Conservation (phyloP, 495 filamentous ascomycete species). For the Neurospora tetraspora region DNA sequence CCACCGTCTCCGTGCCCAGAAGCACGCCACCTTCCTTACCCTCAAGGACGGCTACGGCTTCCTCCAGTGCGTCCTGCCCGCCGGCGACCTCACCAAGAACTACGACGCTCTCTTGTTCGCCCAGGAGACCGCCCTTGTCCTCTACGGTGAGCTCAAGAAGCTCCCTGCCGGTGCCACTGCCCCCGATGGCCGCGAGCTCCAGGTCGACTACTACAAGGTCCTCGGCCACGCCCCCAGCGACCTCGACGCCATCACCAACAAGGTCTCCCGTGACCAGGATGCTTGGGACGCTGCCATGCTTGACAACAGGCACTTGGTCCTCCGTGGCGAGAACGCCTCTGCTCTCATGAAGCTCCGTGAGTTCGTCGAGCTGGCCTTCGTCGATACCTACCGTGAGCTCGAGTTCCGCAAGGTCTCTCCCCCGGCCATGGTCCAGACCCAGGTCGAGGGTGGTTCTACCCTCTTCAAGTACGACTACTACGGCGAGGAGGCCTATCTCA, state of each 20-base stretch:
- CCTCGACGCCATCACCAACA: conserved; percentile 89
- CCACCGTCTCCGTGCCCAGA: conserved; percentile 75
- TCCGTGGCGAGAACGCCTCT: conserved; percentile 80
- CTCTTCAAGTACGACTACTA: conserved; percentile 95
- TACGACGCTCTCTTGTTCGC: conserved; percentile 87
- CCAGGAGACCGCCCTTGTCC: conserved; percentile 75
- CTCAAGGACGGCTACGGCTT: conserved; percentile 83
- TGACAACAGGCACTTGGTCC: conserved; percentile 83
- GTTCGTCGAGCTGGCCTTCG: conserved; percentile 74
- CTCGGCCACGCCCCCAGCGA: conserved; percentile 78
- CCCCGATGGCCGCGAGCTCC: conserved; percentile 80
- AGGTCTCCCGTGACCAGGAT: conserved; percentile 64
- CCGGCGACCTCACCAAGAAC: conserved; percentile 76
- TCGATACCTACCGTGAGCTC: conserved; percentile 67
- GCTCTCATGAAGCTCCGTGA: conserved; percentile 88
- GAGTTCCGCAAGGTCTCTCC: conserved; percentile 79
- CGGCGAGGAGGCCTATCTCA: conserved; percentile 85
- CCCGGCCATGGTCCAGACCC: conserved; percentile 95
- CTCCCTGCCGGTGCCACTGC: conserved; percentile 72
- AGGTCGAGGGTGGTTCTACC: conserved; percentile 92
- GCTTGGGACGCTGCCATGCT: conserved; percentile 66
- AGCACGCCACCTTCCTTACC: conserved; percentile 79
- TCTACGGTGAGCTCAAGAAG: conserved; percentile 81
- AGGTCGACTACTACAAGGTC: conserved; percentile 88
- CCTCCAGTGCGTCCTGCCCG: conserved; percentile 73